Percentiles rank a stretch among this genome's conserved stretches.
Conservation (phyloP, 2,329 filamentous ascomycete species). For the Fusarium acutatum region DNA sequence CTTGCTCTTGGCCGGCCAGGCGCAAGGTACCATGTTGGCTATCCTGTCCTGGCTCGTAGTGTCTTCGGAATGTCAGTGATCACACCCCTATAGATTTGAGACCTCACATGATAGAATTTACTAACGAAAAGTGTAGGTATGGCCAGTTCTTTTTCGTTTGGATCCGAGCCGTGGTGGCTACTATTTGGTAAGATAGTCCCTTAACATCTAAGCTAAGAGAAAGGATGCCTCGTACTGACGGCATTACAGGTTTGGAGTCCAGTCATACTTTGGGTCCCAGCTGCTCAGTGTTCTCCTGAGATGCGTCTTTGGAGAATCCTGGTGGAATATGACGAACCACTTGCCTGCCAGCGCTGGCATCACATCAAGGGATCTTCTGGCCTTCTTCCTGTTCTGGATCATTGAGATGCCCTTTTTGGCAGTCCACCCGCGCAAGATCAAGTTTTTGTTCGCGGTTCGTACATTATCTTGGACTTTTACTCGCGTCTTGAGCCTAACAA, state of each 20-base stretch:
- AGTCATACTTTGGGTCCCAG: background rate
- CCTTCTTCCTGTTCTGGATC: constrained; percentile 52
- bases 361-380: constrained; percentile 46
- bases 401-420: constrained; percentile 44
- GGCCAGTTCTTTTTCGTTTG: background rate
- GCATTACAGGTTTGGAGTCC: background rate
- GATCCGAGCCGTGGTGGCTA: background rate
- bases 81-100: background rate
- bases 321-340: constrained; percentile 45
- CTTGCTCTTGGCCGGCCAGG: background rate
- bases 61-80: background rate
- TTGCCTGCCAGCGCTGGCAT: constrained; percentile 45
- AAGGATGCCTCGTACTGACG: background rate
- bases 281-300: constrained; percentile 35
- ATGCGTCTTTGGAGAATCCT: constrained; percentile 47
- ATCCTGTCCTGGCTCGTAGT: background rate
- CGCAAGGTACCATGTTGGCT: background rate
- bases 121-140: background rate
- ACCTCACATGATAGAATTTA: background rate
- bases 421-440: background rate
- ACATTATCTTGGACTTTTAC: background rate
- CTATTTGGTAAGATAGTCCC: background rate
- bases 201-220: background rate
- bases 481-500: background rate
- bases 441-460: constrained; percentile 38